These are phyloP conservation scores for Hamigera avellanea DNA, from an alignment of 495 filamentous ascomycete species.

Conservation along the genomic window DNA sequence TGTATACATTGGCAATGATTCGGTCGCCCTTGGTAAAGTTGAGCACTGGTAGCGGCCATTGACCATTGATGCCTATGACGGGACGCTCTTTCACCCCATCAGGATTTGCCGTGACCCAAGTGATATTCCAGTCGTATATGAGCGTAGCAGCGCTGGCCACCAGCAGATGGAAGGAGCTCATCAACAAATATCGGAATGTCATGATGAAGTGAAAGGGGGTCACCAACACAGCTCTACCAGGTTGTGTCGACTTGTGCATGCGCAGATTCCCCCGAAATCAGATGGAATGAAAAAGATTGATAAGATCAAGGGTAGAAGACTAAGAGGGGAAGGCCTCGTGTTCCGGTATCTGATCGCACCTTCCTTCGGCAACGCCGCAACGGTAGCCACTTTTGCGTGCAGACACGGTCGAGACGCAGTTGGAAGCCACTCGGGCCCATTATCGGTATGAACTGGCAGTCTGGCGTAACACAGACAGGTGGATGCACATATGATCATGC, in stretches of 20 bases:
- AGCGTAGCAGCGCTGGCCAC: background rate
- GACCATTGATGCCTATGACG: slow-evolving; percentile 70
- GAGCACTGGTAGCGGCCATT: slow-evolving; percentile 68
- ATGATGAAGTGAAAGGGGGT: background rate
- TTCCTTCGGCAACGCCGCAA: no score
- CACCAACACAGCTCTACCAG: no score
- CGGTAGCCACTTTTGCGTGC: no score
- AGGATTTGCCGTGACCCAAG: slow-evolving; percentile 72
- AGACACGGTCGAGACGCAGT: no score
- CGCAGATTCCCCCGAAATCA: no score
- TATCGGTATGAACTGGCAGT: no score
- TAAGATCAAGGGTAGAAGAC: background rate
- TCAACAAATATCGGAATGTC: background rate
- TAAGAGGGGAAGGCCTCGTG: no score
- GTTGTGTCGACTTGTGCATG: no score
- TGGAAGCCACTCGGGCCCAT: no score
- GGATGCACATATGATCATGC: no score
- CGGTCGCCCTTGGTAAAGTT: slow-evolving; percentile 60
- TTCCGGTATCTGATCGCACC: no score
- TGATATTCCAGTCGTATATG: slow-evolving; percentile 53
- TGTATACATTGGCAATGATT: slow-evolving; percentile 62
- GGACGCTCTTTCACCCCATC: slow-evolving; percentile 55
- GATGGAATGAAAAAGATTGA: background rate
- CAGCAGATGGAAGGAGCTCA: background rate
- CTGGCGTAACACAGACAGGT: no score